Base-by-base conservation (phyloP, 805 yeast genomes). In the Monosporozyma yasuniensis region DNA sequence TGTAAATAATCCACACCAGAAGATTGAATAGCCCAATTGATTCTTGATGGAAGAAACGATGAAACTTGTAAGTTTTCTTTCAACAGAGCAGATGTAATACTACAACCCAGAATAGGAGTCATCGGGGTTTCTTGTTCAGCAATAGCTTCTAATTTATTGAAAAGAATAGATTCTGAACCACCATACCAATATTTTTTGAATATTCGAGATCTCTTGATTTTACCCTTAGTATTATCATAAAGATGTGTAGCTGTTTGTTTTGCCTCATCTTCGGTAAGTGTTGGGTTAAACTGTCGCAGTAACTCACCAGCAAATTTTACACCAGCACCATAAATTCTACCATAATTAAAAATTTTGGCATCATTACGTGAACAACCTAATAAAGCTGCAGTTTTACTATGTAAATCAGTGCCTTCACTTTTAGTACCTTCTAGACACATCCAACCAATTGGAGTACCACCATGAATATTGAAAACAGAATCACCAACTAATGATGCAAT, bases 351-450 rank as follows among this genome's bases (percentile, higher is more conserved):
- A 8, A 90, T 80, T 60, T 93, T 93, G 5, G 99, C 99, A 54
- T 93, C 95, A 59, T 84, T 81, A 65, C 99, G 75, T 23, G 86
- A 79, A 47, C 95, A 90, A 0, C 96, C 96, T 63, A 93, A 68
- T 56, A 95, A 89, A 10, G 76, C 75, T 0, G 99, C 96, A 0
- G 98, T 93, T 56, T 86, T 89, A 0, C 97, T 88, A 64, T 93
- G 99, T 52, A 95, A 69, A 69, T 93, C 99, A 0, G 99, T 95
- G 4, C 93, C 95, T 49, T 85, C 91, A 50, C 72, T 74, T 68
- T 93, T 93, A 3, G 91, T 81, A 18, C 99, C 99, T 71, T 93
- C 99, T 50, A 93, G 73, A 1, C 97, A 90, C 99, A 93, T 95
- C 99, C 99, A 95, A 0, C 98, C 97, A 49, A 95, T 77, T 0